Base-by-base conservation (phyloP, 148 eudicot genomes). In the Fagopyrum esculentum region DNA sequence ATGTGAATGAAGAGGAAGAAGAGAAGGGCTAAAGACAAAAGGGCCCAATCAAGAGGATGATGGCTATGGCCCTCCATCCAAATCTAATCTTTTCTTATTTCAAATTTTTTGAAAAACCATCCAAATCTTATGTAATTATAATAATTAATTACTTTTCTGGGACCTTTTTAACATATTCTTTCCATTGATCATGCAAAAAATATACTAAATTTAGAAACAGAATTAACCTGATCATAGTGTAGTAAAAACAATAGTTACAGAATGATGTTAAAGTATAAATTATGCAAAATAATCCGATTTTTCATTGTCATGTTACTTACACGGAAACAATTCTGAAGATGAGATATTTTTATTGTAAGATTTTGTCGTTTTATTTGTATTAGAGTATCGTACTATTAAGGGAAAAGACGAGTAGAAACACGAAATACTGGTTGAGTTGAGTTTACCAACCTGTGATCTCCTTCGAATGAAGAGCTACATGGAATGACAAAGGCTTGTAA, bases 1-100 rank as follows among this genome's bases (percentile, higher is more conserved):
- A 78, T 45, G 11, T 17, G 54, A 79, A 79, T 57, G 63, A 57
- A 75, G 46, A 47, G 56, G 48, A 43, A 77, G 54, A 63, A 13
- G 43, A 13, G 46, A 66, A 13, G 46, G 45, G 47, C 71, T 35
- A 66, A 66, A 66, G 71, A 30, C 73, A 76, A 76, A 76, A n/a
- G 9, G 11, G 71, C 71, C 71, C 71, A 66, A 66, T 66, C 46
- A 66, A 66, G 6, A 43, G 47, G 71, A 40, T 35, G 46, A 66
- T 66, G 45, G 46, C n/a, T 35, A 35, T 40, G 71, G 46, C 71
- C 71, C 71, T 66, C 71, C 71, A 35, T 66, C 17, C 71, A 40
- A 30, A 35, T 66, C 19, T 26, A 49, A 49, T 49, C 46, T 13
- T 12, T 11, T 4, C 44, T 29, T 35, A 12, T 6, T 63, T 63